phyloP scores from a whole-genome alignment of 306 rosid genomes.

The Mimosa pudica region DNA sequence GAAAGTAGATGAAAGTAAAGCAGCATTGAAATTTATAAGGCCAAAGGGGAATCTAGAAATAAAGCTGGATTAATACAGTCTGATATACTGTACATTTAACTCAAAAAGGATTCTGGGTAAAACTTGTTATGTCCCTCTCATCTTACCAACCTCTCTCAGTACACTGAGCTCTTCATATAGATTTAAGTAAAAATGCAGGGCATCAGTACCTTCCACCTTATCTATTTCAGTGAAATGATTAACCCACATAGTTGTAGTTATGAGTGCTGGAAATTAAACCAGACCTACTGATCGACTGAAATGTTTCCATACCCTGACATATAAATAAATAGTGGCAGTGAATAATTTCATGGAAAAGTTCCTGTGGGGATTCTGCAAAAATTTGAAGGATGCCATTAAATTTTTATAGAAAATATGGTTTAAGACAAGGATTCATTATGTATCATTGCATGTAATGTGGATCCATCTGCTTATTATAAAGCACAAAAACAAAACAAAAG shows the following conservation, averaged over 20 bases:
- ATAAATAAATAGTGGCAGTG: conserved; percentile 29
- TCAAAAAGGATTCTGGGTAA: conserved; percentile 25
- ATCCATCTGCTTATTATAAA: conserved; percentile 34
- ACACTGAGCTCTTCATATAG: conserved; percentile 37
- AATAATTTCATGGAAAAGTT: conserved; percentile 24
- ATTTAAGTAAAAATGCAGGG: conserved; percentile 31
- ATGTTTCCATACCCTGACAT: background rate
- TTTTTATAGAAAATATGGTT: background rate
- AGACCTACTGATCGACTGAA: conserved; percentile 20
- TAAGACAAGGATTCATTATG: conserved; percentile 21
- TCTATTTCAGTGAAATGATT: conserved; percentile 22
- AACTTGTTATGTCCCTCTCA: conserved; percentile 38
- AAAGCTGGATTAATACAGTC: conserved; percentile 14
- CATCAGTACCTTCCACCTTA: conserved; percentile 24
- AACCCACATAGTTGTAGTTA: conserved; percentile 18
- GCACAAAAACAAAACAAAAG: conserved; percentile 31
- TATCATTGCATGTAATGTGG: conserved; percentile 34
- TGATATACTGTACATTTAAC: conserved; percentile 28
- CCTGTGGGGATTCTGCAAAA: background rate
- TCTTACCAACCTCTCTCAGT: conserved; percentile 31
- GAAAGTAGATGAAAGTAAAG: conserved; percentile 1
- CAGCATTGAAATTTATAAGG: conserved; percentile 12
- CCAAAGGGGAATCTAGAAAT: background rate
- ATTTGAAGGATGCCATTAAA: background rate
- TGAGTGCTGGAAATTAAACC: conserved; percentile 10